These are phyloP conservation scores for Monosporascus sp. DNA, from an alignment of 2,329 filamentous ascomycete genomes.

Conservation along the genomic window DNA sequence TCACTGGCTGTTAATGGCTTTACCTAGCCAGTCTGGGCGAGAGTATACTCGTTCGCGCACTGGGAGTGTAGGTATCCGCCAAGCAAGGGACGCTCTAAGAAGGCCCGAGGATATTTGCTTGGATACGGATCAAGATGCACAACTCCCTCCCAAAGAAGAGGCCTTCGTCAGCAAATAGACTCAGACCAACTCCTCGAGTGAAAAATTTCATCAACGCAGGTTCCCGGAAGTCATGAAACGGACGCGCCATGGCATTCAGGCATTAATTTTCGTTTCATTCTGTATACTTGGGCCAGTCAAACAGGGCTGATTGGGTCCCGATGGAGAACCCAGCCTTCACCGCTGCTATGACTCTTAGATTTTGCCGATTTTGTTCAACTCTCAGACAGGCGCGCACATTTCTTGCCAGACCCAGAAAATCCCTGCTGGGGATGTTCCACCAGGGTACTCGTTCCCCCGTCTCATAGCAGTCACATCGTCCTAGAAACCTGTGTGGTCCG, in stretches of 20 bases:
- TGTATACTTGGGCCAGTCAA: constrained; percentile 4
- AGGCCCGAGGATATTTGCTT: neutral
- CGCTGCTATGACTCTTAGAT: constrained; percentile 17
- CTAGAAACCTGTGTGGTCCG: constrained; percentile 20
- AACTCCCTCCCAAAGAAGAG: neutral
- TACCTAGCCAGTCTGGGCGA: constrained; percentile 9
- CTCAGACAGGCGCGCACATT: constrained; percentile 17
- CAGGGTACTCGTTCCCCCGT: constrained; percentile 5
- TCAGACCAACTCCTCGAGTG: neutral
- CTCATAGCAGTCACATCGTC: constrained; percentile 18
- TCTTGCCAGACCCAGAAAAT: constrained; percentile 10
- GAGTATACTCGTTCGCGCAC: constrained; percentile 20
- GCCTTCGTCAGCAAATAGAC: neutral
- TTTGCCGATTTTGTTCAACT: constrained; percentile 11
- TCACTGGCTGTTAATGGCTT: constrained; percentile 9
- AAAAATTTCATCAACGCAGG: neutral
- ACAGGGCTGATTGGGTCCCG: neutral
- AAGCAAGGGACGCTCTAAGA: constrained; percentile 12
- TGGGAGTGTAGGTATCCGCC: constrained; percentile 23
- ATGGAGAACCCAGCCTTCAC: constrained; percentile 14
- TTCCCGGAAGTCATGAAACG: neutral
- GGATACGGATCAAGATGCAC: neutral
- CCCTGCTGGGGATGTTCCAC: neutral
- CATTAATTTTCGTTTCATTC: constrained; percentile 16
- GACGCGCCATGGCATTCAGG: constrained; percentile 6